Conservation (phyloP, 2,329 filamentous ascomycete genomes). For the Thelonectria olida region DNA sequence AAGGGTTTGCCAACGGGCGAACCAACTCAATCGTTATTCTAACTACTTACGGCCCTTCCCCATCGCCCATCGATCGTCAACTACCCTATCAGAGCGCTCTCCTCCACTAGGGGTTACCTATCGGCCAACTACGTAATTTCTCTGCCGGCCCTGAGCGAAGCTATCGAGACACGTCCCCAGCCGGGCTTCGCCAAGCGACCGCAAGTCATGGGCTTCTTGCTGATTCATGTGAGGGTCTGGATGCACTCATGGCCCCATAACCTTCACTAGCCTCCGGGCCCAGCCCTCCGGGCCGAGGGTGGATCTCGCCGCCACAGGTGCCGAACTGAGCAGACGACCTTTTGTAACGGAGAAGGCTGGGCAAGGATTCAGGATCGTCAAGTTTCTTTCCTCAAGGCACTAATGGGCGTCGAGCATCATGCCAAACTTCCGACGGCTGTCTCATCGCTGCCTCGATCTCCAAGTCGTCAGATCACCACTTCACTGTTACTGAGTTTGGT, state of each 20-base stretch:
- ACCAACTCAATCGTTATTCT: neutral
- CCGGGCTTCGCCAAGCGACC: conserved; percentile 16
- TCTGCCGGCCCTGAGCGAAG: conserved; percentile 12
- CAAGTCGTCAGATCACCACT: conserved; percentile 8
- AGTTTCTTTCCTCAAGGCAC: conserved; percentile 4
- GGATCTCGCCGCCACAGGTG: conserved; percentile 20
- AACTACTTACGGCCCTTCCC: neutral
- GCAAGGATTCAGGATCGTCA: conserved; percentile 8
- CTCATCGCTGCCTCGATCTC: conserved; percentile 9
- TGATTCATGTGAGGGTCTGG: conserved; percentile 28
- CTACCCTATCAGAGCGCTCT: neutral
- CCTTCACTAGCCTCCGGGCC: conserved; percentile 27
- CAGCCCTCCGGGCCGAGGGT: conserved; percentile 31
- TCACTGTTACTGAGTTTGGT: conserved; percentile 33
- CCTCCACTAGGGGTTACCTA: neutral
- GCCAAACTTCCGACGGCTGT: neutral
- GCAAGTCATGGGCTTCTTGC: conserved; percentile 8
- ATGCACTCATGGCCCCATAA: conserved; percentile 20
- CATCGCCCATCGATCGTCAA: neutral
- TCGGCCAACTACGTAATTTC: conserved; percentile 16
- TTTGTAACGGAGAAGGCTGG: conserved; percentile 12
- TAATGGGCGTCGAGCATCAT: neutral
- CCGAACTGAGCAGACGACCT: conserved; percentile 20
- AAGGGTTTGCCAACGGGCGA: neutral
- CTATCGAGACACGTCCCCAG: conserved; percentile 7